These are phyloP conservation scores for Crithidia bombi DNA, from an alignment of 208 protist species.

Conservation along the genomic window DNA sequence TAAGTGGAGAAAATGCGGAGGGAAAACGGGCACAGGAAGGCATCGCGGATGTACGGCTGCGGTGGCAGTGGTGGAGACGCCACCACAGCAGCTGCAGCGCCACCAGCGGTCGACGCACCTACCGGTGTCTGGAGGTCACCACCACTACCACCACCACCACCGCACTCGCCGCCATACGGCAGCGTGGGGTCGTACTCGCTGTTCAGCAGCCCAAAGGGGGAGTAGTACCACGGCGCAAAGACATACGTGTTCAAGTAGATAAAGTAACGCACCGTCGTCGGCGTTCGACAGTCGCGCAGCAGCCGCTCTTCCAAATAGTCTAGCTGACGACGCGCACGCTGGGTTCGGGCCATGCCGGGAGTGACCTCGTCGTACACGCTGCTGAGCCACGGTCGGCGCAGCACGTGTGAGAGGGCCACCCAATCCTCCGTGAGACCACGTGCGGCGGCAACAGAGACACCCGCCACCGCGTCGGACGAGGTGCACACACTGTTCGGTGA, in stretches of 20 bases:
- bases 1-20: constrained; percentile 74
- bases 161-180: constrained; percentile 15
- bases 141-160: not conserved
- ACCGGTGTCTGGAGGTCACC: not conserved
- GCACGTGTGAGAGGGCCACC: constrained; percentile 12
- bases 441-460: constrained; percentile 1
- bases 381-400: constrained; percentile 46
- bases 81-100: not conserved
- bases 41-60: constrained; percentile 80
- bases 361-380: constrained; percentile 73
- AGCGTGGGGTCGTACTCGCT: constrained; percentile 68
- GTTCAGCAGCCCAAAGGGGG: constrained; percentile 81
- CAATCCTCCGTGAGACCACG: constrained; percentile 15
- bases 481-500: not conserved
- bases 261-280: constrained; percentile 83
- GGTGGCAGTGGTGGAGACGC: not conserved
- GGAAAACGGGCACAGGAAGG: constrained; percentile 87
- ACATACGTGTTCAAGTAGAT: constrained; percentile 69
- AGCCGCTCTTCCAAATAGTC: constrained; percentile 89
- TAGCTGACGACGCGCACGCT: constrained; percentile 54
- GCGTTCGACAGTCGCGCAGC: constrained; percentile 76
- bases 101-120: not conserved
- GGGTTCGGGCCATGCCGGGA: constrained; percentile 75
- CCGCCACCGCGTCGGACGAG: not conserved
- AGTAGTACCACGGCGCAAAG: constrained; percentile 90